These are phyloP conservation scores for Colletotrichum scovillei DNA, from an alignment of 2,329 filamentous ascomycete species.

Conservation along the genomic window DNA sequence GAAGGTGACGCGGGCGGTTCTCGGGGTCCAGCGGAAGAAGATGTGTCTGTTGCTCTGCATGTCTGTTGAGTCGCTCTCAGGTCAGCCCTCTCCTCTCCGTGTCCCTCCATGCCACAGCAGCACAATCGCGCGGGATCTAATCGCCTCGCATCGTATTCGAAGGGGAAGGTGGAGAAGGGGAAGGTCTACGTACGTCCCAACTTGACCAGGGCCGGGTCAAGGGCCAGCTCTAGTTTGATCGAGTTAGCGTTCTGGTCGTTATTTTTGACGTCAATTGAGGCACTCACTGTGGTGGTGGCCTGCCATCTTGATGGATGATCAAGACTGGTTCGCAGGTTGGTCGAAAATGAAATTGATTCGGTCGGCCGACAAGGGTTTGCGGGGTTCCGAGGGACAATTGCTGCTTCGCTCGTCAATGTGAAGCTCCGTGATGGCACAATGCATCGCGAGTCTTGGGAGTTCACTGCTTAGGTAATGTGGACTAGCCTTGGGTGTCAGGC, in stretches of 20 bases:
- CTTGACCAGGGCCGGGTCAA: constrained; percentile 61
- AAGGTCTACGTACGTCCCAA: constrained; percentile 53
- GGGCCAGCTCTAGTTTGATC: constrained; percentile 50
- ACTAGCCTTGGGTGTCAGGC: constrained; percentile 16
- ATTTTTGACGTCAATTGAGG: background rate
- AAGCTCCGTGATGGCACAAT: constrained; percentile 10
- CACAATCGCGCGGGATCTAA: background rate
- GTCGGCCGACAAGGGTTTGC: constrained; percentile 15
- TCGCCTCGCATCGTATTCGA: background rate
- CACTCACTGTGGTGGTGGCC: constrained; percentile 37
- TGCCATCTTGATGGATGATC: constrained; percentile 33
- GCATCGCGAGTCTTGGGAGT: constrained; percentile 12
- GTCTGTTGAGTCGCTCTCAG: constrained; percentile 61
- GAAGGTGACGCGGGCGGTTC: constrained; percentile 84
- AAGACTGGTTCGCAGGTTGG: background rate
- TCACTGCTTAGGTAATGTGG: constrained; percentile 21
- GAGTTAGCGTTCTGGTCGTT: constrained; percentile 12
- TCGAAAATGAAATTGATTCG: background rate
- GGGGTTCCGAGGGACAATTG: background rate
- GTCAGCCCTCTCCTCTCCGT: constrained; percentile 34
- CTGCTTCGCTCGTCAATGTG: constrained; percentile 17
- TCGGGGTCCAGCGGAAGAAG: constrained; percentile 93
- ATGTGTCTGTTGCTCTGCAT: constrained; percentile 88
- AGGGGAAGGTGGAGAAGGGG: background rate
- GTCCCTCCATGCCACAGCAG: background rate